Percentiles rank a stretch among this genome's conserved stretches.
phyloP scores from a whole-genome alignment of 129 eudicot species.

The Helianthus annuus region HanXRQr2.0-SUNRISE NC_035439.2:90366533-90367032 shows the following conservation, averaged over 20 bases:
- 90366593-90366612: too few relatives aligned
- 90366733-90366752: conserved; percentile 17
- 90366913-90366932: conserved; percentile 84
- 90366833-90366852: conserved; percentile 77
- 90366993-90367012: background rate
- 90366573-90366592: too few relatives aligned
- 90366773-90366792: conserved; percentile 15
- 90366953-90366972: background rate
- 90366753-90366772: conserved; percentile 7
- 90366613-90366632: too few relatives aligned
- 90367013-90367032: background rate
- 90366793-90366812: background rate
- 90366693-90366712: background rate
- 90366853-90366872: conserved; percentile 69
- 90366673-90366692: too few relatives aligned
- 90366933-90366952: conserved; percentile 89
- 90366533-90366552: too few relatives aligned
- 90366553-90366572: too few relatives aligned
- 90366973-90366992: background rate
- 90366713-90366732: conserved; percentile 23
- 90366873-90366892: conserved; percentile 84
- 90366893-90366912: conserved; percentile 70
- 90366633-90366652: too few relatives aligned
- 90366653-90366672: too few relatives aligned
- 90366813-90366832: conserved; percentile 49